phyloP scores from a whole-genome alignment of 176 grass and related monocot species.

The Cocos nucifera region DNA sequence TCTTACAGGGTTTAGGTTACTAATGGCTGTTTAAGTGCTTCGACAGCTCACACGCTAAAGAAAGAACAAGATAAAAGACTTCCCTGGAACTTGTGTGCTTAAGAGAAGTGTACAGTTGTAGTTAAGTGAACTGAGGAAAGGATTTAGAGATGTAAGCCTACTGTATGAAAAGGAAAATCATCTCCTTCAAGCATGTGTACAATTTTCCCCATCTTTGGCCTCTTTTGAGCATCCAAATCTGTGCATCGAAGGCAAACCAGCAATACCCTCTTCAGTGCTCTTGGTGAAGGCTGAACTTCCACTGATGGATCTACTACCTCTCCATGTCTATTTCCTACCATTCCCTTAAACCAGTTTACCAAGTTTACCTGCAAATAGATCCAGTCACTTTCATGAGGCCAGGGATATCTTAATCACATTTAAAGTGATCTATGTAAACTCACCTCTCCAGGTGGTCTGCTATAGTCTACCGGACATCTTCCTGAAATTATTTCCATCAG shows the following conservation, averaged over 20 bases:
- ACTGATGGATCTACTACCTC: constrained; percentile 66
- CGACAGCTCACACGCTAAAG: too few relatives aligned
- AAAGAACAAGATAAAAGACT: too few relatives aligned
- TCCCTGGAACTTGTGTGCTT: too few relatives aligned
- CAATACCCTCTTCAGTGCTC: constrained; percentile 59
- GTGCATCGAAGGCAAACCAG: constrained; percentile 87
- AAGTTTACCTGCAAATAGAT: constrained; percentile 51
- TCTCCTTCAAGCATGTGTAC: constrained; percentile 92
- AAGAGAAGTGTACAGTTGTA: not conserved
- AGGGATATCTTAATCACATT: too few relatives aligned
- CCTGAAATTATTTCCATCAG: constrained; percentile 94
- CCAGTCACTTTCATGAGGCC: not conserved
- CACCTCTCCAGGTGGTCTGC: constrained; percentile 63
- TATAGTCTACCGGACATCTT: constrained; percentile 80
- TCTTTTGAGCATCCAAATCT: constrained; percentile 75
- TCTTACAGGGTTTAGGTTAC: too few relatives aligned
- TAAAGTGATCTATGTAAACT: not conserved
- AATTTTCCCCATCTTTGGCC: constrained; percentile 82
- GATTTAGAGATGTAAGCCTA: constrained; percentile 9
- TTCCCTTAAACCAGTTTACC: constrained; percentile 90
- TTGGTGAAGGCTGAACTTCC: constrained; percentile 33
- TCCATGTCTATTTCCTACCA: constrained; percentile 57
- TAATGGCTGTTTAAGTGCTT: too few relatives aligned
- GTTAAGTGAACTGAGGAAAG: not conserved
- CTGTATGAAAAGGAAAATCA: constrained; percentile 79